These are phyloP conservation scores for Deakozyma indianensis DNA, from an alignment of 805 yeast species.

Conservation along the genomic window DNA sequence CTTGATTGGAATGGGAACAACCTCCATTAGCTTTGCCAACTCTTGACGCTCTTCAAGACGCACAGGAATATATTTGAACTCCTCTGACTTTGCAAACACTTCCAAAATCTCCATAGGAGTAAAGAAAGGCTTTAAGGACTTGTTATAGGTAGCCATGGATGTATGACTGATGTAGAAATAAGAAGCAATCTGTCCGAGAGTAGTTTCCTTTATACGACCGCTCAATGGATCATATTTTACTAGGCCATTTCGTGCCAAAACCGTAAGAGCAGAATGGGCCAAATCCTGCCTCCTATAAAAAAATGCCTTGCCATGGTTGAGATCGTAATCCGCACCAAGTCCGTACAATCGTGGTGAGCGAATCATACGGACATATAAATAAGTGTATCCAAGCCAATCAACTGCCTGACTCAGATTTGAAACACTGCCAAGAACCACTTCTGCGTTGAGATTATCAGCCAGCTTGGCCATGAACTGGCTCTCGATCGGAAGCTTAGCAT, in stretches of 20 bases:
- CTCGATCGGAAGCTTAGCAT: slow-evolving; percentile 86
- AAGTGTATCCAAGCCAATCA: slow-evolving; percentile 68
- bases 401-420: slow-evolving; percentile 49
- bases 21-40: slow-evolving; percentile 48
- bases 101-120: slow-evolving; percentile 62
- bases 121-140: slow-evolving; percentile 47
- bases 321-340: slow-evolving; percentile 50
- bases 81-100: slow-evolving; percentile 69
- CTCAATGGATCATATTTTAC: slow-evolving; percentile 39
- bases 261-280: slow-evolving; percentile 58
- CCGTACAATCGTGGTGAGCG: slow-evolving; percentile 60
- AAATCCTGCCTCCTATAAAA: slow-evolving; percentile 47
- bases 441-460: slow-evolving; percentile 75
- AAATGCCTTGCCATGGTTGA: slow-evolving; percentile 29
- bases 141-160: slow-evolving; percentile 56
- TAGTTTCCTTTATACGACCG: slow-evolving; percentile 43
- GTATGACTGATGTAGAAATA: slow-evolving; percentile 67
- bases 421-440: slow-evolving; percentile 61
- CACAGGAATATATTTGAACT: slow-evolving; percentile 70
- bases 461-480: slow-evolving; percentile 63
- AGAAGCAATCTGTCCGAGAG: slow-evolving; percentile 73
- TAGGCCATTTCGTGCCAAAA: slow-evolving; percentile 43
- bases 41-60: slow-evolving; percentile 78
- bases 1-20: slow-evolving; percentile 76
- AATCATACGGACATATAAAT: slow-evolving; percentile 66